Evolutionary conservation across 768 basidiomycete genomes (phyloP).

Genomic region (Leccinum incarnatum): DNA sequence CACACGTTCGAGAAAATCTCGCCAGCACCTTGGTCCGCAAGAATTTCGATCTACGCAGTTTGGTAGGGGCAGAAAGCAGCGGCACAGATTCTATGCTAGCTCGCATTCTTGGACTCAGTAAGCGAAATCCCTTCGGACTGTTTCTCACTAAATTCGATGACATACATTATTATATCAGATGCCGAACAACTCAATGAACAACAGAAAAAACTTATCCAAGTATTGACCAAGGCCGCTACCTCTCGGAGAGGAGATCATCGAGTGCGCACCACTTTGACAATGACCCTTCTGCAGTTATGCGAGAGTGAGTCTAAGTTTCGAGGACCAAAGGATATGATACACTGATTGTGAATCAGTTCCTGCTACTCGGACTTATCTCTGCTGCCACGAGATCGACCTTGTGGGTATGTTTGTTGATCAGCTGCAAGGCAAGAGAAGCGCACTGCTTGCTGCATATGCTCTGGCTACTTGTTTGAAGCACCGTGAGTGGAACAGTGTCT

Average conservation of each 20-base stretch:
- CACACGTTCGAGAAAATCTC: too few relatives aligned
- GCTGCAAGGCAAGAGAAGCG: conserved; percentile 11
- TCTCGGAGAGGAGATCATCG: not conserved
- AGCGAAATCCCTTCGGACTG: too few relatives aligned
- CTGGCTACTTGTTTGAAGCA: conserved; percentile 14
- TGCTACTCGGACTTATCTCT: conserved; percentile 8
- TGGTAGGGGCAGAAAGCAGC: too few relatives aligned
- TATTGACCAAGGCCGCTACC: not conserved
- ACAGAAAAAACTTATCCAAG: too few relatives aligned
- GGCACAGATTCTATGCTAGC: too few relatives aligned
- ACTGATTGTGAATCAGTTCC: conserved; percentile 7
- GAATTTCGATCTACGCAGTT: not conserved
- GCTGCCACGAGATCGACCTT: not conserved
- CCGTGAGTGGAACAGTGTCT: conserved; percentile 2
- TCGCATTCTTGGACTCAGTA: too few relatives aligned
- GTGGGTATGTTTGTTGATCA: conserved; percentile 15
- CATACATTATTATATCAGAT: too few relatives aligned
- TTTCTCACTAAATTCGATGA: too few relatives aligned
- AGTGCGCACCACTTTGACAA: conserved; percentile 22
- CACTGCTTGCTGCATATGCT: conserved; percentile 22
- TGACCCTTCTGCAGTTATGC: conserved; percentile 23
- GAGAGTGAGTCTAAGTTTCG: conserved; percentile 11
- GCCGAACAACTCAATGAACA: not conserved
- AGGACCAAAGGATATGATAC: not conserved
- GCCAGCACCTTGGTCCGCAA: too few relatives aligned